Conservation (phyloP, 768 basidiomycete species). For the Russula griseocarnosa region DNA sequence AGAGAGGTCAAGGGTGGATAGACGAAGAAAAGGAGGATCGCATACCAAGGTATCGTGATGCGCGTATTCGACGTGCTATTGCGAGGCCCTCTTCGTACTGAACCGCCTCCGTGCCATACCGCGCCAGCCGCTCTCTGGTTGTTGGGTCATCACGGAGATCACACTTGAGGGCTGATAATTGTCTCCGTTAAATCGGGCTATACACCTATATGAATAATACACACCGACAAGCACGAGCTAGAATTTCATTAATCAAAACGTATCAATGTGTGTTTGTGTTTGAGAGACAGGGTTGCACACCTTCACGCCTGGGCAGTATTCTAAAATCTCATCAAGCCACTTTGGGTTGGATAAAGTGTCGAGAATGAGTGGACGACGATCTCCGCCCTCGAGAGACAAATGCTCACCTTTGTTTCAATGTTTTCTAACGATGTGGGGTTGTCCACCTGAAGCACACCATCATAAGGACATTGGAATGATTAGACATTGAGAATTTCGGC, state of each 20-base stretch:
- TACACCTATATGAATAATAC: slow-evolving; percentile 34
- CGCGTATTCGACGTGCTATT: slow-evolving; percentile 85
- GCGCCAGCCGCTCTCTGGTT: slow-evolving; percentile 66
- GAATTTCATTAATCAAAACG: not conserved
- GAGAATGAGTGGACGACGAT: not conserved
- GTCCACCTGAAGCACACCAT: slow-evolving; percentile 58
- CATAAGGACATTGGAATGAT: slow-evolving; percentile 22
- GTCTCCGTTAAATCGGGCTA: slow-evolving; percentile 14
- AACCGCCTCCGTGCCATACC: slow-evolving; percentile 66
- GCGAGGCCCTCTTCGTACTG: slow-evolving; percentile 91
- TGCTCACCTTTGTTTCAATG: slow-evolving; percentile 78
- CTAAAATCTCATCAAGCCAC: slow-evolving; percentile 92
- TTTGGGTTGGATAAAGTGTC: slow-evolving; percentile 40
- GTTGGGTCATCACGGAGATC: slow-evolving; percentile 84
- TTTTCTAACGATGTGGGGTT: slow-evolving; percentile 95
- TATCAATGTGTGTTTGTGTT: slow-evolving; percentile 8
- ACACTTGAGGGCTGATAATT: slow-evolving; percentile 77
- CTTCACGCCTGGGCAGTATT: slow-evolving; percentile 95
- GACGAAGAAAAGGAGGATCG: slow-evolving; percentile 18
- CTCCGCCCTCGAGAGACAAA: slow-evolving; percentile 11
- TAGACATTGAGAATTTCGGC: slow-evolving; percentile 29
- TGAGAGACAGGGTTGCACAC: slow-evolving; percentile 39
- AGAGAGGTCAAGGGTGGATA: not conserved
- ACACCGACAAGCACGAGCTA: slow-evolving; percentile 86
- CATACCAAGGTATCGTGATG: slow-evolving; percentile 87